Percentiles rank a stretch among this genome's conserved stretches.
phyloP scores from a whole-genome alignment of 1,284 basidiomycete genomes.

The Tilletia setariae region DNA sequence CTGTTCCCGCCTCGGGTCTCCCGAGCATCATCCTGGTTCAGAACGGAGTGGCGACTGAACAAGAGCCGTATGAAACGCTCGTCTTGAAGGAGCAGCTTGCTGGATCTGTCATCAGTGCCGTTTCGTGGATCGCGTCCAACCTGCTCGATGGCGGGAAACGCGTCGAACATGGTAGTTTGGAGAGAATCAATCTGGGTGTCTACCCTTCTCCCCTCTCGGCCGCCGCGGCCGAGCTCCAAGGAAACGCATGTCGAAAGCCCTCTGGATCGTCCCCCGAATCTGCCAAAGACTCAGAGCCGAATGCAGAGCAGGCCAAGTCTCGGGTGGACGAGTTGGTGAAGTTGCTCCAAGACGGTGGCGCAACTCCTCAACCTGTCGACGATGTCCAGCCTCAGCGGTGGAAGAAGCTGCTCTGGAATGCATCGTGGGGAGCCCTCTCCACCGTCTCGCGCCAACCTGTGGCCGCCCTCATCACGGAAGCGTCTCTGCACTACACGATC shows the following conservation, averaged over 20 bases:
- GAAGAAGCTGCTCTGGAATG: slow-evolving; percentile 57
- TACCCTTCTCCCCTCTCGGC: slow-evolving; percentile 25
- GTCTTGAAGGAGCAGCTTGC: slow-evolving; percentile 45
- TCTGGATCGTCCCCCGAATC: no score
- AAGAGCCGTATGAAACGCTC: slow-evolving; percentile 64
- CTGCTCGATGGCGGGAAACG: slow-evolving; percentile 31
- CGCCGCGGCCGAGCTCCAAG: background rate
- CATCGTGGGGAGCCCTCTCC: slow-evolving; percentile 50
- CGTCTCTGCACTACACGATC: slow-evolving; percentile 52
- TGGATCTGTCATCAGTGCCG: slow-evolving; percentile 48
- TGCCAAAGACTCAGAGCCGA: background rate
- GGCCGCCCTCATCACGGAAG: slow-evolving; percentile 50
- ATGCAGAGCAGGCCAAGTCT: slow-evolving; percentile 31
- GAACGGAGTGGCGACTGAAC: slow-evolving; percentile 73
- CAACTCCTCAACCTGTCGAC: slow-evolving; percentile 51
- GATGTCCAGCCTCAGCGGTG: slow-evolving; percentile 59
- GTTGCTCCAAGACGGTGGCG: slow-evolving; percentile 55
- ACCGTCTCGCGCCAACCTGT: slow-evolving; percentile 57
- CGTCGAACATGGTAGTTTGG: slow-evolving; percentile 37
- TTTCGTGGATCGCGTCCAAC: slow-evolving; percentile 58
- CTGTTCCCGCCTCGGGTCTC: slow-evolving; percentile 47
- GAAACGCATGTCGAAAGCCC: no score
- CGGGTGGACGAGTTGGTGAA: slow-evolving; percentile 52
- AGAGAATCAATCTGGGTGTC: slow-evolving; percentile 55
- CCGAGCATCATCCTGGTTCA: slow-evolving; percentile 68